phyloP scores from a whole-genome alignment of 345 rosid species.

The Gynandropsis gynandra region DNA sequence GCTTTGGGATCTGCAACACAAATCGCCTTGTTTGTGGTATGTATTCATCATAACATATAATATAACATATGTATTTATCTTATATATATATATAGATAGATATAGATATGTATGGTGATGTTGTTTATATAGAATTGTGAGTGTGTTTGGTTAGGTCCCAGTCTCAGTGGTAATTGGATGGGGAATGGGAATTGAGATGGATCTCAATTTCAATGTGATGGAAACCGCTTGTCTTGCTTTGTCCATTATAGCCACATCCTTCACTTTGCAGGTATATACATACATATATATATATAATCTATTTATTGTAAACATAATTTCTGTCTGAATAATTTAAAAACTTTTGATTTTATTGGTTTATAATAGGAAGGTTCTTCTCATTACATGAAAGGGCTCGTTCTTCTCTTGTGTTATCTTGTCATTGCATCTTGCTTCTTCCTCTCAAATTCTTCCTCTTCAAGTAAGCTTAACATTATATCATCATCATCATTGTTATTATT shows the following conservation, averaged over 20 bases:
- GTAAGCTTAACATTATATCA: constrained; percentile 28
- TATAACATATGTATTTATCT: neutral
- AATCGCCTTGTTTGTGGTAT: constrained; percentile 90
- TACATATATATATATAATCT: neutral
- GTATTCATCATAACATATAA: neutral
- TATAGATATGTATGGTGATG: neutral
- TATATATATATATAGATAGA: no score
- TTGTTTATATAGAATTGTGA: neutral
- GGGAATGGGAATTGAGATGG: constrained; percentile 71
- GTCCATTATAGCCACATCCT: constrained; percentile 58
- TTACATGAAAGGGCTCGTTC: constrained; percentile 77
- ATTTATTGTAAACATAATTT: neutral
- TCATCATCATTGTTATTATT: neutral
- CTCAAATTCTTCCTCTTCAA: constrained; percentile 40
- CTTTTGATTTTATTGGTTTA: neutral
- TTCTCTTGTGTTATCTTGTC: constrained; percentile 67
- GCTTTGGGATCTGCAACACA: constrained; percentile 92
- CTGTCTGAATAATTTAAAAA: no score
- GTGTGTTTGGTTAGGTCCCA: constrained; percentile 46
- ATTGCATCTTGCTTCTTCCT: constrained; percentile 76
- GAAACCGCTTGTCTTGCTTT: constrained; percentile 82
- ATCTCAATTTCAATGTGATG: constrained; percentile 77
- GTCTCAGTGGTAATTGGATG: constrained; percentile 71
- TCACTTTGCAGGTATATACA: constrained; percentile 72
- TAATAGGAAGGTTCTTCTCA: constrained; percentile 89